These are phyloP conservation scores for Calonectria montana DNA, from an alignment of 2,329 filamentous ascomycete species.

Conservation along the genomic window DNA sequence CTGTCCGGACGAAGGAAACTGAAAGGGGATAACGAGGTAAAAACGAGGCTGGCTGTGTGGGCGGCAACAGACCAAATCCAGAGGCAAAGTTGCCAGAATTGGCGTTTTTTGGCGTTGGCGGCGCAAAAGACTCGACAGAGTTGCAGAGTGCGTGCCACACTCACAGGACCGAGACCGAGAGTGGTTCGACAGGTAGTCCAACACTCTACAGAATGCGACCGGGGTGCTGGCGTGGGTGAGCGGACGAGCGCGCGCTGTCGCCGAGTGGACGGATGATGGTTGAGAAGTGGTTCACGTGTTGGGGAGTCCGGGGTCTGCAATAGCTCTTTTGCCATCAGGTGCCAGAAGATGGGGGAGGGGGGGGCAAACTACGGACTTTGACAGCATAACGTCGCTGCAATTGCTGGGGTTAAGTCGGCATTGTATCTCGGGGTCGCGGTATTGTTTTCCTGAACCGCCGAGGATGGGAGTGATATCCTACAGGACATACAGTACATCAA, in stretches of 20 bases:
- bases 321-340: conserved; percentile 29
- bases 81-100: conserved; percentile 22
- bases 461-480: not conserved
- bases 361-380: conserved; percentile 2
- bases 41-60: conserved; percentile 6
- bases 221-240: conserved; percentile 29
- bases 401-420: conserved; percentile 15
- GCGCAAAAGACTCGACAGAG: conserved; percentile 7
- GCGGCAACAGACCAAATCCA: conserved; percentile 18
- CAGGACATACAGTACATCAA: not conserved
- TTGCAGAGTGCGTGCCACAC: conserved; percentile 8
- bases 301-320: conserved; percentile 24
- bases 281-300: conserved; percentile 45
- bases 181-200: conserved; percentile 21
- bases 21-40: conserved; percentile 1
- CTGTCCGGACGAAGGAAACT: not conserved
- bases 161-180: conserved; percentile 26
- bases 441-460: not conserved
- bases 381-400: not conserved
- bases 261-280: conserved; percentile 36
- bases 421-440: conserved; percentile 15
- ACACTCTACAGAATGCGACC: conserved; percentile 15
- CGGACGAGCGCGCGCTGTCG: conserved; percentile 17
- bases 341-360: conserved; percentile 30
- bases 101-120: conserved; percentile 20